A percentile compares a stretch with the other conserved stretches of the same genome.
phyloP scores from a whole-genome alignment of 768 basidiomycete species.

The Candolleomyces eurysporus region DNA sequence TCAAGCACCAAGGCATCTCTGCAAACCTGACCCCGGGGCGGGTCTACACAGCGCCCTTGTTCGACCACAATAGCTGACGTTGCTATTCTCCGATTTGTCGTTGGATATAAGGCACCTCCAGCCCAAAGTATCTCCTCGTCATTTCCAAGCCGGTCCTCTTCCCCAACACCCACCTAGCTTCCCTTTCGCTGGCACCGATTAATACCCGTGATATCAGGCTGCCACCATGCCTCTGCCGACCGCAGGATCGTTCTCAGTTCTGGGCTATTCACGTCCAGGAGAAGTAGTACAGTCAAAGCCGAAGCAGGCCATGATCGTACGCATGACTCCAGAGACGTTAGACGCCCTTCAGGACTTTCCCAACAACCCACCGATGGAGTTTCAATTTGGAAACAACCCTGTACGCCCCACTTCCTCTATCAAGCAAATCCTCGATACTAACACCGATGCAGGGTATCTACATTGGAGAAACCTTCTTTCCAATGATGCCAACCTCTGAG shows the following conservation, averaged over 20 bases:
- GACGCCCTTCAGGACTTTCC: slow-evolving; percentile 59
- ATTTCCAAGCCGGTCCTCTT: background rate
- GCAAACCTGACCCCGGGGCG: background rate
- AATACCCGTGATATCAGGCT: background rate
- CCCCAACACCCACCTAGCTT: background rate
- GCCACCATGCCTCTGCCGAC: slow-evolving; percentile 65
- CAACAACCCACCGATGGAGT: slow-evolving; percentile 45
- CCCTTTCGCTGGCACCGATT: background rate
- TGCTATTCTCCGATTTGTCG: too few relatives aligned
- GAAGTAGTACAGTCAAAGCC: slow-evolving; percentile 56
- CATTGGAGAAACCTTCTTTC: slow-evolving; percentile 64
- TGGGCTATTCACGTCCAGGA: slow-evolving; percentile 54
- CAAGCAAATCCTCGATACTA: slow-evolving; percentile 1
- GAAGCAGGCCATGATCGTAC: slow-evolving; percentile 74
- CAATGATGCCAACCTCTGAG: slow-evolving; percentile 53
- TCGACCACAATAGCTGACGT: too few relatives aligned
- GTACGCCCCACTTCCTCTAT: slow-evolving; percentile 34
- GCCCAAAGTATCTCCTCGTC: background rate
- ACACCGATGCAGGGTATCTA: slow-evolving; percentile 51
- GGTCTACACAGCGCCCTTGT: background rate
- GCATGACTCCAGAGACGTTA: slow-evolving; percentile 70
- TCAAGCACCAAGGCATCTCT: too few relatives aligned
- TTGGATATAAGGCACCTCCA: too few relatives aligned
- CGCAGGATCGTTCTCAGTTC: slow-evolving; percentile 52
- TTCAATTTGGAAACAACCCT: slow-evolving; percentile 61